phyloP scores from a whole-genome alignment of 768 basidiomycete genomes.

The Mycena pura region DNA sequence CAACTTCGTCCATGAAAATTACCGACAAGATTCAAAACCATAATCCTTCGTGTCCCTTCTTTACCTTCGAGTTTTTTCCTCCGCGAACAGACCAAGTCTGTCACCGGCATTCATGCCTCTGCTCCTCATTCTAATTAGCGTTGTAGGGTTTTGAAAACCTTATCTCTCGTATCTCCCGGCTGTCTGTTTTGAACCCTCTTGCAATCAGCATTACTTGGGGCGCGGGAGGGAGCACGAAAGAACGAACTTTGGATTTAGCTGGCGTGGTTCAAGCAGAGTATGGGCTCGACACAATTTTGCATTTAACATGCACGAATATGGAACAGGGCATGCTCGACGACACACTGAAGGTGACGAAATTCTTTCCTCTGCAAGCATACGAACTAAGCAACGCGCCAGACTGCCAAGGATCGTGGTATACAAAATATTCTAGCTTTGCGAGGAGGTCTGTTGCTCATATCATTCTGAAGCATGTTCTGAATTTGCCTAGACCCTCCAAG shows the following conservation, averaged over 20 bases:
- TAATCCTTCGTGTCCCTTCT: constrained; percentile 67
- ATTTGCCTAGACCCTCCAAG: constrained; percentile 80
- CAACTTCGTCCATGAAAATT: constrained; percentile 84
- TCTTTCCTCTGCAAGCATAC: constrained; percentile 1
- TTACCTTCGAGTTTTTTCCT: constrained; percentile 96
- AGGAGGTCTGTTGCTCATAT: constrained; percentile 64
- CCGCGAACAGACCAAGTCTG: constrained; percentile 88
- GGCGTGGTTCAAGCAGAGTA: constrained; percentile 74
- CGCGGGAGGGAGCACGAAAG: constrained; percentile 91
- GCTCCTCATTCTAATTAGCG: constrained; percentile 15
- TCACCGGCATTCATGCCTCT: not conserved
- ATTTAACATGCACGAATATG: constrained; percentile 98
- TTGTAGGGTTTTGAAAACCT: constrained; percentile 90
- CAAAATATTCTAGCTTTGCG: constrained; percentile 91
- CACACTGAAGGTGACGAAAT: constrained; percentile 71
- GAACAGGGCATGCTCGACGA: constrained; percentile 85
- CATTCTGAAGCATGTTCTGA: not conserved
- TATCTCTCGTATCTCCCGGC: constrained; percentile 82
- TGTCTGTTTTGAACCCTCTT: constrained; percentile 77
- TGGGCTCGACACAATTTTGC: constrained; percentile 86
- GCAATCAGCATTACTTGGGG: constrained; percentile 98
- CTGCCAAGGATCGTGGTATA: constrained; percentile 82
- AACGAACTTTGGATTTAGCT: constrained; percentile 87
- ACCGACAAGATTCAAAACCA: constrained; percentile 66
- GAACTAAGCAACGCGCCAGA: constrained; percentile 44